A percentile compares a stretch with the other conserved stretches of the same genome.
Conservation (phyloP, 139 green algal species). For the Mychonastes homosphaera region DNA sequence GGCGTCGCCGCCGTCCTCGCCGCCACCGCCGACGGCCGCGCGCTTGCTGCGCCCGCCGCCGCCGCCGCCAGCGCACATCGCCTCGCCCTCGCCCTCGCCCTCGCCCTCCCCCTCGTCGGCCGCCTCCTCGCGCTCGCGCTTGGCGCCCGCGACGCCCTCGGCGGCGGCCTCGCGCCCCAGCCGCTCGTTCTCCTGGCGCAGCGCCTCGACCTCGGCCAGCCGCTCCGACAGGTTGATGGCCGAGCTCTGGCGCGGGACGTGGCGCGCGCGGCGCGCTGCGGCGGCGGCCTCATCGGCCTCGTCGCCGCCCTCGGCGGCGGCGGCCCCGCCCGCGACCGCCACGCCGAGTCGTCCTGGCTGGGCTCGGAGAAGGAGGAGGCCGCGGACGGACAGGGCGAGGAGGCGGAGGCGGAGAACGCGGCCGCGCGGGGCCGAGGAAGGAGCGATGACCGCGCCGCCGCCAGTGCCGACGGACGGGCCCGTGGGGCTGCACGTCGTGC, state of each 20-base stretch:
- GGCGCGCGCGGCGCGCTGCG: constrained; percentile 15
- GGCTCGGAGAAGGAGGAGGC: no score
- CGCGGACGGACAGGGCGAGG: no score
- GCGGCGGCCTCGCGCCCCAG: no score
- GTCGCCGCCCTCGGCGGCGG: background rate
- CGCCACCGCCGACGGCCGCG: background rate
- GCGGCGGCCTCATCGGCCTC: background rate
- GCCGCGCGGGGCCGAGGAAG: no score
- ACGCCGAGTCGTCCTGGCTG: no score
- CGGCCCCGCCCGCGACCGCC: background rate
- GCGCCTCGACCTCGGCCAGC: constrained; percentile 21
- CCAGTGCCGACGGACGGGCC: no score
- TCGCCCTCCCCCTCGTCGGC: constrained; percentile 5
- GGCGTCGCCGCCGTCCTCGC: background rate
- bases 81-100: background rate
- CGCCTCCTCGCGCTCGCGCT: constrained; percentile 8
- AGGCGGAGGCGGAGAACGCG: no score
- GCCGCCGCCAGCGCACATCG: constrained; percentile 2
- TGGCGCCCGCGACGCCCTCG: no score
- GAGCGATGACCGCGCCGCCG: no score
- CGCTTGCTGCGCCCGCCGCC: constrained; percentile 1
- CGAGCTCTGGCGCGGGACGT: constrained; percentile 30
- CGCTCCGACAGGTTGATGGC: constrained; percentile 23
- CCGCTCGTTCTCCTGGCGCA: constrained; percentile 26
- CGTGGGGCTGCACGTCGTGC: no score